phyloP scores from a whole-genome alignment of 2,329 filamentous ascomycete species.

The Tolypocladium sp. region DNA sequence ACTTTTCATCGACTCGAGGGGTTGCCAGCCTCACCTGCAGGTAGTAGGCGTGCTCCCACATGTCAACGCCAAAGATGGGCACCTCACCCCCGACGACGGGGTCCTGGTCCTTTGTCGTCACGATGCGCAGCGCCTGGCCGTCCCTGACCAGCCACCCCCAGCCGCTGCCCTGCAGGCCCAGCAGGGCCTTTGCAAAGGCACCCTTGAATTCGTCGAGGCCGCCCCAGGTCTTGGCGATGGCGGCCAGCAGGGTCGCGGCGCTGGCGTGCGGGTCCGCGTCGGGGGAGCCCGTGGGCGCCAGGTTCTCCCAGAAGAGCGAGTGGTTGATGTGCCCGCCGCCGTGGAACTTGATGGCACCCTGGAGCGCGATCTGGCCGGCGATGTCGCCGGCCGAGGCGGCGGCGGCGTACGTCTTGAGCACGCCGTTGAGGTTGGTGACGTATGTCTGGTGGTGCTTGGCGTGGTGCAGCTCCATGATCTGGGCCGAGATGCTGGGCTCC shows the following conservation, averaged over 20 bases:
- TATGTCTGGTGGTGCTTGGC: constrained; percentile 73
- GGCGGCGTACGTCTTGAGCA: constrained; percentile 48
- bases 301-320: constrained; percentile 83
- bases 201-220: constrained; percentile 55
- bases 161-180: constrained; percentile 72
- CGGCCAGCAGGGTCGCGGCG: constrained; percentile 49
- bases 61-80: constrained; percentile 73
- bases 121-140: constrained; percentile 52
- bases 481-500: constrained; percentile 63
- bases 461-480: constrained; percentile 79
- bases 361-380: constrained; percentile 55
- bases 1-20: background rate
- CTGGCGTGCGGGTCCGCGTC: constrained; percentile 43
- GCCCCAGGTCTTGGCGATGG: constrained; percentile 61
- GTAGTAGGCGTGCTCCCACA: constrained; percentile 94
- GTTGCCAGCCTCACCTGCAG: constrained; percentile 48
- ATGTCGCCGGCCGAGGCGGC: constrained; percentile 50
- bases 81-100: constrained; percentile 54
- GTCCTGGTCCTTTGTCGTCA: constrained; percentile 83
- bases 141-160: constrained; percentile 82
- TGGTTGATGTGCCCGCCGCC: constrained; percentile 92
- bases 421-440: constrained; percentile 64
- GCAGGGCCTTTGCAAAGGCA: constrained; percentile 54
- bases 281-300: constrained; percentile 50
- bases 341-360: constrained; percentile 72